Base-by-base conservation (phyloP, 371 early-diverging fungal species). In the Paraphysoderma sedebokerense region DNA sequence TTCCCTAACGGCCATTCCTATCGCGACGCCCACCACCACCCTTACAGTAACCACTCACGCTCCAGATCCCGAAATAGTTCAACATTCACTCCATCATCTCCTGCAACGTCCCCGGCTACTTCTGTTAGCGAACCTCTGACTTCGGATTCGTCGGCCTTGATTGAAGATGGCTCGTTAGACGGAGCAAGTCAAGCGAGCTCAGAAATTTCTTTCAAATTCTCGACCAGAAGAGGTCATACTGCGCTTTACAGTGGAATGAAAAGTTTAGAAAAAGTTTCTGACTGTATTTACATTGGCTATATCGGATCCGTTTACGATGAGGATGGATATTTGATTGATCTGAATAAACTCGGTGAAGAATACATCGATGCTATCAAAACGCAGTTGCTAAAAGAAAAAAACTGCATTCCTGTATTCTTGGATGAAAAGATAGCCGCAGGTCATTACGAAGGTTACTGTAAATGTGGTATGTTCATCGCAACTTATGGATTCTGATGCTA, bases 171-270 rank as follows among this genome's bases (percentile, higher is more conserved):
- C n/a, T n/a, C n/a, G n/a, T n/a, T n/a, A n/a, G n/a, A n/a, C n/a
- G n/a, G n/a, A n/a, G n/a, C n/a, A n/a, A n/a, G n/a, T n/a, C n/a
- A n/a, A n/a, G n/a, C n/a, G n/a, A n/a, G n/a, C n/a, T n/a, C n/a
- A n/a, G n/a, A n/a, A n/a, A n/a, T n/a, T n/a, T n/a, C n/a, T n/a
- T n/a, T n/a, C n/a, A n/a, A n/a, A n/a, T n/a, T n/a, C n/a, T n/a
- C n/a, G n/a, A n/a, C n/a, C n/a, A n/a, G n/a, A n/a, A n/a, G n/a
- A n/a, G 82, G 81, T 22, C 86, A 83, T 56, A 67, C 76, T 17
- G 85, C 87, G 26, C 73, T 86, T 63, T 82, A 79, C 50, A 64
- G 77, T 22, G 85, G 83, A 31, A 72, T 85, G 29, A 53, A 60
- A 30, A 73, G 79, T 0, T 57, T 82, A 8, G 40, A 51, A 15